These are phyloP conservation scores for Aureoboletus auriporus DNA, from an alignment of 768 basidiomycete genomes.

Conservation along the genomic window DNA sequence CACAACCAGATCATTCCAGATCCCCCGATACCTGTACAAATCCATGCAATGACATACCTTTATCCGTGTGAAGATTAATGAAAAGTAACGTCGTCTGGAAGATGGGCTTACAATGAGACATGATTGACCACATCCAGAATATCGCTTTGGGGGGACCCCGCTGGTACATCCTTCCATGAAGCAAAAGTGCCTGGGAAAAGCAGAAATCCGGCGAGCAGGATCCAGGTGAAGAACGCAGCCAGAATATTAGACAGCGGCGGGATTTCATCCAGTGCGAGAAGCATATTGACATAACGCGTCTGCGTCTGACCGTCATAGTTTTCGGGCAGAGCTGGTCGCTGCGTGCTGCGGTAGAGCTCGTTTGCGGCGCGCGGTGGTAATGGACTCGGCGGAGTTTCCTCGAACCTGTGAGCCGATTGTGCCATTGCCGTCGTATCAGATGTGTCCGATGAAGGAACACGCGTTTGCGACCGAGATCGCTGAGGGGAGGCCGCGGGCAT, in stretches of 20 bases:
- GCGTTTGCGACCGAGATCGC: conserved; percentile 18
- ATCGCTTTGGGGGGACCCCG: conserved; percentile 29
- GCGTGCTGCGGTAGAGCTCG: conserved; percentile 16
- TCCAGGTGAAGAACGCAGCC: conserved; percentile 61
- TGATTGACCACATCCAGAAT: conserved; percentile 38
- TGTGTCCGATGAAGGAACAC: conserved; percentile 1
- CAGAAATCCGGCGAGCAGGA: conserved; percentile 58
- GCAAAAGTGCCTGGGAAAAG: conserved; percentile 62
- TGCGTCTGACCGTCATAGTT: conserved; percentile 22
- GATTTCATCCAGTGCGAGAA: conserved; percentile 56
- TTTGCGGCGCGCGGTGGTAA: conserved; percentile 7
- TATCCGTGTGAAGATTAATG: conserved; percentile 1
- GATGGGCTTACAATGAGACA: conserved; percentile 41
- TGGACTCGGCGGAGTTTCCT: neutral
- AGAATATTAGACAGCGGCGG: conserved; percentile 45
- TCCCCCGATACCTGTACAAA: conserved; percentile 52
- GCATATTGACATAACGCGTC: conserved; percentile 58
- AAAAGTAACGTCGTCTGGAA: neutral
- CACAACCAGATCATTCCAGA: conserved; percentile 55
- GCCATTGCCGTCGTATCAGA: neutral
- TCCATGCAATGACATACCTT: conserved; percentile 51
- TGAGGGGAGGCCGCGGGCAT: conserved; percentile 10
- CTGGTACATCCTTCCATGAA: conserved; percentile 30
- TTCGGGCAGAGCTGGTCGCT: conserved; percentile 21
- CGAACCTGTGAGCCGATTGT: neutral